phyloP scores from a whole-genome alignment of 768 basidiomycete genomes.

The Tylopilus plumbeoviolaceoides region DNA sequence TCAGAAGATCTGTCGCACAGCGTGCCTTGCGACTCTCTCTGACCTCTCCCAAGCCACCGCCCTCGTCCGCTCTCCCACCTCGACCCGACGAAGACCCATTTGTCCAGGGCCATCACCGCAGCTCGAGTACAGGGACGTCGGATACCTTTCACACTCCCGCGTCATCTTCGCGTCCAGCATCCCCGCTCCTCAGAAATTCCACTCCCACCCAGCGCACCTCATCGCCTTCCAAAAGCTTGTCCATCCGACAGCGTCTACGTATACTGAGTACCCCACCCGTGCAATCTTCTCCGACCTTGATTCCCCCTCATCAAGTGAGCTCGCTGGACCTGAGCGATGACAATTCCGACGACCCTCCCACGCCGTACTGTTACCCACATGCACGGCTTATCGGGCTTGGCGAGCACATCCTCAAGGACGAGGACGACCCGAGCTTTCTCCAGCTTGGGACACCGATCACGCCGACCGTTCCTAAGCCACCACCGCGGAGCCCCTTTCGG shows the following conservation, averaged over 20 bases:
- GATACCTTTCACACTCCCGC: conserved; percentile 42
- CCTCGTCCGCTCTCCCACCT: conserved; percentile 56
- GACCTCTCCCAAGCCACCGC: conserved; percentile 61
- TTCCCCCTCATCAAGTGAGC: conserved; percentile 25
- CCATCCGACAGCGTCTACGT: conserved; percentile 62
- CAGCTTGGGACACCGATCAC: conserved; percentile 47
- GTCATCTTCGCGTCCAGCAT: conserved; percentile 39
- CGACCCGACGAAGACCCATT: conserved; percentile 54
- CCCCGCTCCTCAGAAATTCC: conserved; percentile 35
- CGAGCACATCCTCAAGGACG: conserved; percentile 53
- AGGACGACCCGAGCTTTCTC: conserved; percentile 61
- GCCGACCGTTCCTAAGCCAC: conserved; percentile 20
- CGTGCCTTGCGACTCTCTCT: conserved; percentile 57
- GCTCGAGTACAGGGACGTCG: conserved; percentile 31
- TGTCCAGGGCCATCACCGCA: conserved; percentile 26
- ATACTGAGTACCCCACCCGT: conserved; percentile 57
- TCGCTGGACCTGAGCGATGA: conserved; percentile 25
- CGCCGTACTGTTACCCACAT: conserved; percentile 9
- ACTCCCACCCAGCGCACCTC: conserved; percentile 20
- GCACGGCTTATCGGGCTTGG: conserved; percentile 38
- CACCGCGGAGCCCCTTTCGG: conserved; percentile 21
- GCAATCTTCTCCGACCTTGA: conserved; percentile 21
- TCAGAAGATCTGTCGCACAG: conserved; percentile 56
- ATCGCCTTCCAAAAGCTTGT: conserved; percentile 29
- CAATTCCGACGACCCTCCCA: conserved; percentile 27